These are phyloP conservation scores for Monilinia fructigena DNA, from an alignment of 2,329 filamentous ascomycete species.

Conservation along the genomic window DNA sequence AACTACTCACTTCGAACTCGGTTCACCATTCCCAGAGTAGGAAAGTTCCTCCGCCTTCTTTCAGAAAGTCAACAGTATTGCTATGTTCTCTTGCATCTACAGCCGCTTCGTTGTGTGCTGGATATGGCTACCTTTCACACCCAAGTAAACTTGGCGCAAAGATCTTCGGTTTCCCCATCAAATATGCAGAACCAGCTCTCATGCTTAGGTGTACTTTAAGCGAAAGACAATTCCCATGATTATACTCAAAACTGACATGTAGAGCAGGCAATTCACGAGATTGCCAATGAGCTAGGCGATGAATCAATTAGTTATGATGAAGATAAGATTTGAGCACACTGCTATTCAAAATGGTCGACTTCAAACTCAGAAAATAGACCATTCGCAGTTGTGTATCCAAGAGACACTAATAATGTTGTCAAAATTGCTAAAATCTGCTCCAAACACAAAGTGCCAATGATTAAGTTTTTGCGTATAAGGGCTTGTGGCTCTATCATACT, in stretches of 20 bases:
- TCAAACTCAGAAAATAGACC: slow-evolving; percentile 57
- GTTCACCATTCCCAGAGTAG: neutral
- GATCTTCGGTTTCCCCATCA: slow-evolving; percentile 1
- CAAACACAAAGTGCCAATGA: slow-evolving; percentile 77
- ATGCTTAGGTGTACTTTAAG: slow-evolving; percentile 18
- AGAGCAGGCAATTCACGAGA: slow-evolving; percentile 18
- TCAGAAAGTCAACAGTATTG: slow-evolving; percentile 16
- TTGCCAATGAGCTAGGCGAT: slow-evolving; percentile 5
- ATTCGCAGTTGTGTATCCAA: slow-evolving; percentile 62
- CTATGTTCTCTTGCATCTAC: slow-evolving; percentile 22
- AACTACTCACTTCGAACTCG: neutral
- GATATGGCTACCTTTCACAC: slow-evolving; percentile 9
- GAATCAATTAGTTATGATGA: slow-evolving; percentile 36
- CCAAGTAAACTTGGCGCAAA: neutral
- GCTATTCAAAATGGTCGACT: slow-evolving; percentile 64
- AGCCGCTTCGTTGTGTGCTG: slow-evolving; percentile 4
- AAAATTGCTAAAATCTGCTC: slow-evolving; percentile 67
- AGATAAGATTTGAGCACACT: slow-evolving; percentile 58
- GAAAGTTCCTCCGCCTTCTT: neutral
- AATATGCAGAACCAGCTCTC: slow-evolving; percentile 20
- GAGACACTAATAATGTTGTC: slow-evolving; percentile 59
- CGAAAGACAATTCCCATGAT: neutral
- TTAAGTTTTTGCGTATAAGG: slow-evolving; percentile 42
- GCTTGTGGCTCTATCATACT: neutral
- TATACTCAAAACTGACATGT: neutral